Base-by-base conservation (phyloP, 1,284 basidiomycete genomes). In the Takashimella koratensis region DNA sequence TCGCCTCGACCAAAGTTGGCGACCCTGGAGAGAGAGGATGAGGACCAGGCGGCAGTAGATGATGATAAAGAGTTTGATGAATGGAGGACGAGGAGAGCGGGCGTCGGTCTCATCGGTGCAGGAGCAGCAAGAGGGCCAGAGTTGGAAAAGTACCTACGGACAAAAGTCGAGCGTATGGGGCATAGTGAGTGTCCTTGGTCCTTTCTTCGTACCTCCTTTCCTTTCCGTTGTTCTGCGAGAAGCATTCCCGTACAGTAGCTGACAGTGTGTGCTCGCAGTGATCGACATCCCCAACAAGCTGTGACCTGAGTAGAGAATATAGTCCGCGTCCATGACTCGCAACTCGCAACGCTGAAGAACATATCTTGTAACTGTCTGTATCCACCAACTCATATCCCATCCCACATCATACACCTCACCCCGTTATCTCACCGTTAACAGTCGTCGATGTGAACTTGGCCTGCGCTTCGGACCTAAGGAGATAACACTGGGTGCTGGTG, bases 111-210 rank as follows among this genome's bases (percentile, higher is more conserved):
- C 76, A 86, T 94, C 47, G 92, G 92, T 2, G 87, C 85, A 2
- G 84, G 86, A 26, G 83, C 84, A 36, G 88, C 88, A 6, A 79
- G 86, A 51, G 90, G 91, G 0, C 84, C 86, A 48, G 96, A 99
- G 66, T 74, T 99, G 64, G 92, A 98, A 68, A 92, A 88, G 76
- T 99, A 99, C 71, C 76, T 99, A 64, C 83, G 90, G 68, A 98
- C 96, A 46, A 99, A 99, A 76, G 86, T 98, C 20, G 80, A 93
- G 68, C 81, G 87, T 56, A 99, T 99, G 96, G 96, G 96, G 10
- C 95, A 98, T 75, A 86, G 74, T 76, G 65, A 74, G 74, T 74
- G 42, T 16, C 42, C 10, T 43, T 22, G 42, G 42, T 43, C 12
- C 10, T 16, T 8, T n/a, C 13, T 25, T n/a, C 5, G 23, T 21